Conservation (phyloP, 768 basidiomycete species). For the Lyophyllum atratum region DNA sequence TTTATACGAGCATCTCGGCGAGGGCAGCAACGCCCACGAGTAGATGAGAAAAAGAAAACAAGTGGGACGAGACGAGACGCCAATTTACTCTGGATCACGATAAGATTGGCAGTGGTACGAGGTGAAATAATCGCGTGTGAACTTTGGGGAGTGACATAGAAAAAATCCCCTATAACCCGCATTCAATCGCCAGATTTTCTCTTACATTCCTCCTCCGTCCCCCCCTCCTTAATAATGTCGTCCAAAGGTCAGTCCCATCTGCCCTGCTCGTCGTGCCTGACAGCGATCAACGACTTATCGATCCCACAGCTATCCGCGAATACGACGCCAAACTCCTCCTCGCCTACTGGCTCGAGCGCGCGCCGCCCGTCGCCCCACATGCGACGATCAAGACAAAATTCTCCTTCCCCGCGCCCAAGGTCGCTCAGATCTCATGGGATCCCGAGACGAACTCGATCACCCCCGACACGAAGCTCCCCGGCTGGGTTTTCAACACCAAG, state of each 20-base stretch:
- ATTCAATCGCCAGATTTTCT: slow-evolving; percentile 11
- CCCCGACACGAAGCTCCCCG: slow-evolving; percentile 58
- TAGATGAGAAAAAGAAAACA: neutral
- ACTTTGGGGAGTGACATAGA: slow-evolving; percentile 24
- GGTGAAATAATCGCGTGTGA: slow-evolving; percentile 23
- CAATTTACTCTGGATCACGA: slow-evolving; percentile 9
- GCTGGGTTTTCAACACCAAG: slow-evolving; percentile 83
- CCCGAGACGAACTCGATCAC: slow-evolving; percentile 59
- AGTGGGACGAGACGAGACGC: too few relatives aligned
- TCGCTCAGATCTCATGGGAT: slow-evolving; percentile 91
- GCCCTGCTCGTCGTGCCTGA: neutral
- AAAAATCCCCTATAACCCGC: slow-evolving; percentile 23
- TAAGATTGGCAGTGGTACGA: slow-evolving; percentile 17
- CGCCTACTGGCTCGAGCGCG: slow-evolving; percentile 95
- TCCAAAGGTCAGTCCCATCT: slow-evolving; percentile 38
- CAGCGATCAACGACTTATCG: slow-evolving; percentile 8
- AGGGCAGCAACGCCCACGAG: neutral
- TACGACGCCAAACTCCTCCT: slow-evolving; percentile 98
- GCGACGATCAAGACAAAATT: slow-evolving; percentile 57
- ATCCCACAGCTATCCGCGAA: slow-evolving; percentile 73
- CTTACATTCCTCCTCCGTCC: slow-evolving; percentile 17
- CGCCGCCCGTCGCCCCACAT: slow-evolving; percentile 75
- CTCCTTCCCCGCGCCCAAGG: slow-evolving; percentile 65
- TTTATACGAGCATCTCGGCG: too few relatives aligned
- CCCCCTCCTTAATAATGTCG: slow-evolving; percentile 37